Evolutionary conservation across 306 rosid genomes (phyloP).

Genomic region (Parietaria judaica): DNA sequence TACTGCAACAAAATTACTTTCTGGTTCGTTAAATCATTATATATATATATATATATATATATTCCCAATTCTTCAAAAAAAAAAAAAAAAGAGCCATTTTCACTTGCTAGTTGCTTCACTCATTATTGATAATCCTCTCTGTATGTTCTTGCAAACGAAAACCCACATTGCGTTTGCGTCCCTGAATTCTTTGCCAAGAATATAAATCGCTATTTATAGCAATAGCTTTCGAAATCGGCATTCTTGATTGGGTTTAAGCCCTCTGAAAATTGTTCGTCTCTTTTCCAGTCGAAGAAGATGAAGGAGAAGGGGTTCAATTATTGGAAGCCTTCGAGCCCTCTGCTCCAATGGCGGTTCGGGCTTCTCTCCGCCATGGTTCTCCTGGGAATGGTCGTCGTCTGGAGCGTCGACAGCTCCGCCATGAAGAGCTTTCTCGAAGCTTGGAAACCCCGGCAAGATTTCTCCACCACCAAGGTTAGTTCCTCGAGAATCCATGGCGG

Average conservation of each 20-base stretch:
- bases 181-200: not conserved
- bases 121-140: not conserved
- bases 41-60: not conserved
- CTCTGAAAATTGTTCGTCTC: not conserved
- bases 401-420: slow-evolving; percentile 61
- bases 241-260: too few species aligned
- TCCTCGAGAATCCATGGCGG: slow-evolving; percentile 15
- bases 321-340: slow-evolving; percentile 24
- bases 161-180: slow-evolving; percentile 7
- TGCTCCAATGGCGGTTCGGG: slow-evolving; percentile 58
- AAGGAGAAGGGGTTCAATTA: slow-evolving; percentile 43
- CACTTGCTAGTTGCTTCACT: not conserved
- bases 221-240: slow-evolving; percentile 1
- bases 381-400: slow-evolving; percentile 47
- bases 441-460: slow-evolving; percentile 47
- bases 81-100: not conserved
- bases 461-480: slow-evolving; percentile 24
- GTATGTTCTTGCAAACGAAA: not conserved
- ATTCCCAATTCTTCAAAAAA: not conserved
- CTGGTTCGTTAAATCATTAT: not conserved
- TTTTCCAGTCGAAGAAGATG: slow-evolving; percentile 37
- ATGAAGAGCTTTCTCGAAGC: slow-evolving; percentile 35
- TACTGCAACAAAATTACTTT: not conserved
- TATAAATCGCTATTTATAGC: not conserved
- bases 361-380: slow-evolving; percentile 44